Evolutionary conservation across 2,329 filamentous ascomycete genomes (phyloP), one percentile per base, ranked within the genome.

Genomic region (Fusarium cyanostomum): DNA sequence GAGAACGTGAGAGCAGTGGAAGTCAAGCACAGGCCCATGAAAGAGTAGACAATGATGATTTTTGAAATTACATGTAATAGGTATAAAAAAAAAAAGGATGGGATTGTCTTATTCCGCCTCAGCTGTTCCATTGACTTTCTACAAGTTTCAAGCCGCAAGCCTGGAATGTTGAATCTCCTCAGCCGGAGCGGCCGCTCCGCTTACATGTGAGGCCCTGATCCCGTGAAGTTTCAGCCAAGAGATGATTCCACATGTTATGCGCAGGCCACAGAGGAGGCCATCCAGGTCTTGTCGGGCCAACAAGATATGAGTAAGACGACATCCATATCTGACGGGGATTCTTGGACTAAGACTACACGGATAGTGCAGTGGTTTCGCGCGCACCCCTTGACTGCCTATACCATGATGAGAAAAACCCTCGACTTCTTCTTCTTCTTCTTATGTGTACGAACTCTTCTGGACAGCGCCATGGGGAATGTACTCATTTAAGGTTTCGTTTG

Each of bases 171-270:
- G 11, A 13, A 30, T 31, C 21, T 24, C 28, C 27, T 53, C 8
- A 11, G 6, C 35, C 57, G 62, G 56, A 62, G 57, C 10, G 33
- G 43, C 48, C 28, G 37, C 48, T 65, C 62, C 57, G 44, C 24
- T 44, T 16, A 8, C 24, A 66, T 33, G 34, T 50, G 27, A 64
- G 52, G 51, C 56, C 46, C 26, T 10, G 33, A 50, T 34, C 38
- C 13, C 27, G 18, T 62, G 56, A 60, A 62, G 46, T 37, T 28
- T 39, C 8, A 41, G 43, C 31, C 37, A 34, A 24, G 34, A 15
- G 5, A 28, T 13, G 5, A 39, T 35, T 28, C 27, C 15, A 18
- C 50, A 12, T 44, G 28, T n/a, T 15, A 30, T n/a, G 30, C 41
- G 15, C 30, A 50, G 28, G 45, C 28, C 34, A 41, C 21, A 6